Evolutionary conservation across 2,329 filamentous ascomycete genomes (phyloP).

Genomic region (Trichophyton benhamiae): DNA sequence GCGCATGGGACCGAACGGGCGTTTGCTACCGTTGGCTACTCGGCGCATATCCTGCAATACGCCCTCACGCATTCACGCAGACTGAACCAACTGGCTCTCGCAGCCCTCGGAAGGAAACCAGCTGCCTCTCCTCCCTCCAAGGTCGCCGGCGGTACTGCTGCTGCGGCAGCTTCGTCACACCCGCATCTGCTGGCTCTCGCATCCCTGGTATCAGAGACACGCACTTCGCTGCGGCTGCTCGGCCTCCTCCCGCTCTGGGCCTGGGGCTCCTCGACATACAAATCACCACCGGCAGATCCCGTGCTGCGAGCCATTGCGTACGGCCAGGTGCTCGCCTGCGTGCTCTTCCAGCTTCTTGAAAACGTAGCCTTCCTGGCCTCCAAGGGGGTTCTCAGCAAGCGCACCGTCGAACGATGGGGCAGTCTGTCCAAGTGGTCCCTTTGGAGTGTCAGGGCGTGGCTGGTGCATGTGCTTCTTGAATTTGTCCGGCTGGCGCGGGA

Average conservation of each 20-base stretch:
- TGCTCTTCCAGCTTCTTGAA: slow-evolving; percentile 66
- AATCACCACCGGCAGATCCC: slow-evolving; percentile 31
- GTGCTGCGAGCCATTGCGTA: slow-evolving; percentile 46
- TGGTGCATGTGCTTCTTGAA: slow-evolving; percentile 63
- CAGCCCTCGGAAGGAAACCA: slow-evolving; percentile 16
- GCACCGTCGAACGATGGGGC: slow-evolving; percentile 30
- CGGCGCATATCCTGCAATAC: slow-evolving; percentile 48
- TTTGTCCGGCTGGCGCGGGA: slow-evolving; percentile 51
- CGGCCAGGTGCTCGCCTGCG: slow-evolving; percentile 55
- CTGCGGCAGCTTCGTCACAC: slow-evolving; percentile 22
- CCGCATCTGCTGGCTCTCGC: slow-evolving; percentile 40
- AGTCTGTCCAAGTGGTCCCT: slow-evolving; percentile 51
- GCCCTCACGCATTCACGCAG: slow-evolving; percentile 39
- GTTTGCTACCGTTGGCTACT: slow-evolving; percentile 58
- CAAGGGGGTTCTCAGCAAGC: slow-evolving; percentile 53
- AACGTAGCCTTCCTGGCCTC: slow-evolving; percentile 66
- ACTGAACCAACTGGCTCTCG: slow-evolving; percentile 38
- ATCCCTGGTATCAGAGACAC: slow-evolving; percentile 38
- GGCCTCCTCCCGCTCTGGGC: slow-evolving; percentile 62
- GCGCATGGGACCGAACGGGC: slow-evolving; percentile 57
- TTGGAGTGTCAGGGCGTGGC: slow-evolving; percentile 72
- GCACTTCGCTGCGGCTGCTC: slow-evolving; percentile 46
- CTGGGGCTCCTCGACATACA: slow-evolving; percentile 56
- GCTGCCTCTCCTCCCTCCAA: slow-evolving; percentile 18
- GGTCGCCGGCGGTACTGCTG: too few relatives aligned